Base-by-base conservation (phyloP, 306 rosid species). In the Prosopis cineraria region DNA sequence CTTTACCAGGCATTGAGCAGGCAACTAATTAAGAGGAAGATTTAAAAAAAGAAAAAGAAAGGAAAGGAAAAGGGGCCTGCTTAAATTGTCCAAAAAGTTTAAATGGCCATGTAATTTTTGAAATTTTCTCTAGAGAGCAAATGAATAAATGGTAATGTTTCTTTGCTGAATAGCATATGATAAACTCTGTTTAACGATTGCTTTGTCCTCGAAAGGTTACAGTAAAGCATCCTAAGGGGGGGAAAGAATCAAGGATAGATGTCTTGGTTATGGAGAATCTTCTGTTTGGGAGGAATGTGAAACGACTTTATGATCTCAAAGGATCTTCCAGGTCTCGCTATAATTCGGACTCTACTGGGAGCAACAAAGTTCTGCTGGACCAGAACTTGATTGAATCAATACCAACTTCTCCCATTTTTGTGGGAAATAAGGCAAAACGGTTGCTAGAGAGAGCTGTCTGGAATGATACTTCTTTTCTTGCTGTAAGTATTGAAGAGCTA, bases 231-330 rank as follows among this genome's bases (percentile, higher is more conserved):
- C 84, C 84, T 10, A 96, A 90, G 79, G 99, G 99, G 63, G 98
- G 94, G 64, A 96, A 80, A 80, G 98, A 93, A 76, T 58, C 86
- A 55, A 93, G 84, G 86, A 84, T 89, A 80, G 98, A 96, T 84
- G 90, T 96, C 73, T 82, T 96, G 85, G 96, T 96, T 50, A 96
- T 96, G 98, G 99, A 96, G 93, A 96, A 96, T 85, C 99, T 96
- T 84, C 70, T 96, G 63, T 96, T 80, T 85, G 68, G 80, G 87
- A 91, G 96, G 84, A 90, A 83, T 17, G 93, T 91, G 75, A 85
- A 88, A 0, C 90, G 91, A 36, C 88, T 96, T 24, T 96, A 96
- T 76, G 99, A 96, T 85, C 98, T 96, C 40, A 96, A 96, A 84
- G 99, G 99, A 80, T 93, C 99, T 72, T 78, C 97, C 20, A 78